Evolutionary conservation across 176 grass and related monocot species (phyloP), one percentile per base, ranked within the genome.

Genomic region (Oryza glaberrima): DNA sequence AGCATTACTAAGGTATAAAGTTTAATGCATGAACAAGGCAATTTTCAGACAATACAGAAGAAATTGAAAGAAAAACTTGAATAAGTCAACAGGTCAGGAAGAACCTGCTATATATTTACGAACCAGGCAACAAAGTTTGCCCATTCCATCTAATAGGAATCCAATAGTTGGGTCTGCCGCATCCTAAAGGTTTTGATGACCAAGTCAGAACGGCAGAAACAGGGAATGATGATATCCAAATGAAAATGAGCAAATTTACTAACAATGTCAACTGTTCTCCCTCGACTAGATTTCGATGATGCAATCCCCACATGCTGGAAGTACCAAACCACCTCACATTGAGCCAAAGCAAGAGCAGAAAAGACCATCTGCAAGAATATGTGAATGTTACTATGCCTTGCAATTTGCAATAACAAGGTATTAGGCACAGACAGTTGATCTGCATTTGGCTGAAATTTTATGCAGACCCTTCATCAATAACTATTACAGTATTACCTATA

Each of bases 21-120:
- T 6, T 67, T 25, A 54, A 46, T 77, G 45, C 73, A 52, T 46
- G 19, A 82, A 73, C 26, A 78, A 78, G 3, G 69, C n/a, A 83
- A 44, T 16, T 5, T 45, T 16, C 73, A 78, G 34, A 73, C 35
- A 77, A 56, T 34, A 20, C 34, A 84, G 54, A 26, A 65, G 38
- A 86, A 65, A 67, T 68, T 15, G 20, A 32, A 48, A 40, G 40
- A 38, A 83, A 41, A 20, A 63, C 49, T 67, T 41, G 61, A 75
- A 65, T 45, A 56, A 85, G 74, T 32, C 8, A 86, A 51, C 9
- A 81, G 69, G 32, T 79, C 65, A 76, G 82, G 77, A 73, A 74
- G 41, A 90, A 97, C 95, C 95, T 89, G 95, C 92, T 82, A 92
- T 92, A 90, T 95, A 98, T 85, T 98, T 98, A 77, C 93, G 90